Conservation (phyloP, 495 filamentous ascomycete genomes). For the Penicillium desertorum region DNA sequence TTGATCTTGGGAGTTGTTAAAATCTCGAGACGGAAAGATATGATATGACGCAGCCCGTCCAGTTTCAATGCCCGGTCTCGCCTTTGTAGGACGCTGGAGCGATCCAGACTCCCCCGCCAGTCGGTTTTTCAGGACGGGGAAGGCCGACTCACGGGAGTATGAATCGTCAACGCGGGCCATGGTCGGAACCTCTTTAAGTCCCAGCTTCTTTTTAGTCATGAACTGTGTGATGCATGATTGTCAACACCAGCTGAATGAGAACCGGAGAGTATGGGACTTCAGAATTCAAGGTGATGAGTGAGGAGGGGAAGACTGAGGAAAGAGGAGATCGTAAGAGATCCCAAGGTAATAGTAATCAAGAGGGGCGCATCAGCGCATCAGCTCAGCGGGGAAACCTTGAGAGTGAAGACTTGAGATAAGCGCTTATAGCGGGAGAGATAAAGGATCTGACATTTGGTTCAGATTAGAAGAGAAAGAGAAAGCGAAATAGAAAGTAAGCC, state of each 20-base stretch:
- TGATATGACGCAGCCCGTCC: conserved; percentile 10
- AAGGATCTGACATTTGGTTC: not conserved
- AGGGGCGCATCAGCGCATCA: conserved; percentile 1
- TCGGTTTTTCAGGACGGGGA: conserved; percentile 18
- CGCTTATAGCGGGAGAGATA: conserved; percentile 9
- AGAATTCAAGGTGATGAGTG: conserved; percentile 1
- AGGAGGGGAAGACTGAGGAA: too few relatives aligned
- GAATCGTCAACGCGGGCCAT: conserved; percentile 30
- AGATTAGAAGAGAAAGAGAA: not conserved
- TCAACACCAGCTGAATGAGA: not conserved
- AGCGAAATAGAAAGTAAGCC: not conserved
- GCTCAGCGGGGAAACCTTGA: conserved; percentile 10
- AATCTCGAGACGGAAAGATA: conserved; percentile 9
- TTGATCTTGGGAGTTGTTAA: conserved; percentile 17
- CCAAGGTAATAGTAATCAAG: not conserved
- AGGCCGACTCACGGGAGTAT: conserved; percentile 22
- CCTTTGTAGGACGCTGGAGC: conserved; percentile 10
- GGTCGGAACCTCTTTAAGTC: conserved; percentile 13
- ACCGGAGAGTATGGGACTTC: not conserved
- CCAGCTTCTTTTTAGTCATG: conserved; percentile 14
- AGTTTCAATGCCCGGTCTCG: conserved; percentile 7
- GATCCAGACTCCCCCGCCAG: conserved; percentile 17
- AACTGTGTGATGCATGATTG: conserved; percentile 24
- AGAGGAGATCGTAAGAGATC: not conserved
- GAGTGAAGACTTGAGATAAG: conserved; percentile 7